Base-by-base conservation (phyloP, 352 stramenopile genomes). In the Globisporangium camurandrum region DNA sequence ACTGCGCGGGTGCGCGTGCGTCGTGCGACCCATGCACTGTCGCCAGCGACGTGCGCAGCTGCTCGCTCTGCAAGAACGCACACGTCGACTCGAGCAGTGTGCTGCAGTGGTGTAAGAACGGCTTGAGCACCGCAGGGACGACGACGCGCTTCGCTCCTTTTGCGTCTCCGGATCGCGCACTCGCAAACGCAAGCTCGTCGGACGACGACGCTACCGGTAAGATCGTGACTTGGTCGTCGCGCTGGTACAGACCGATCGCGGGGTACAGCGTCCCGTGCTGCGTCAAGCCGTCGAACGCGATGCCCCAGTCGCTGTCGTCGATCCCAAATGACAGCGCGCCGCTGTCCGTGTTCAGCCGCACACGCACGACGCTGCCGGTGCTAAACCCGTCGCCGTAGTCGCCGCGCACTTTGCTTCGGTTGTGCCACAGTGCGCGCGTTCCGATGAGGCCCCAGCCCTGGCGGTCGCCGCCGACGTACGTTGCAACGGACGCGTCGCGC, bases 341-440 rank as follows among this genome's bases (percentile, higher is more conserved):
- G 34, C 72, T 92, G 59, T 94, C 84, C 0, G 85, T 94, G 53
- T 95, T 93, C 22, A 95, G 59, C 16, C 80, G 68, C 30, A 94
- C 75, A 11, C 80, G 78, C 7, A 95, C 82, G 45, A 86, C 56
- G 41, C 83, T 93, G 3, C 85, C 83, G 0, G 85, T 94, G 46
- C 82, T 93, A 54, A 94, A 95, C 14, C 84, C 85, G 46, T 93
- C 77, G 10, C 85, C 85, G 46, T 95, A 95, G 52, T 93, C 84
- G 2, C 84, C 84, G 19, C 85, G 81, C 24, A 94, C 80, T 66
- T 95, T 95, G 49, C 79, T 91, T 43, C 85, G 73, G 46, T 90
- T 92, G 57, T 95, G 85, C 85, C 85, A 95, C 22, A 95, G 56
- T 2, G 84, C 85, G 45, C 84, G 77, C 17, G 85, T 95, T 27